Conservation (phyloP, 352 stramenopile species). For the Phytophthora vignae region DNA sequence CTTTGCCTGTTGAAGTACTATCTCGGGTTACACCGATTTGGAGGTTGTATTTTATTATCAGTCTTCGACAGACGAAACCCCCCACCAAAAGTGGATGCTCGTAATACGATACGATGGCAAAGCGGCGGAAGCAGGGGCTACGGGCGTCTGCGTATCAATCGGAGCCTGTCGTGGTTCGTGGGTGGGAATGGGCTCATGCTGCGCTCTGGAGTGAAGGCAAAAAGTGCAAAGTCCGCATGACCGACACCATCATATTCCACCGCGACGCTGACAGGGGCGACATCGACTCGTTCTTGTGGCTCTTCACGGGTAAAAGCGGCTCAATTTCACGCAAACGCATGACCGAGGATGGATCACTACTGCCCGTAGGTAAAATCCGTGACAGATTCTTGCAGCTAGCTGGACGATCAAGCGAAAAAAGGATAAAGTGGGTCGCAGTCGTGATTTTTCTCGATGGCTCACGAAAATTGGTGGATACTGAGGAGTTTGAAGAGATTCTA, state of each 20-base stretch:
- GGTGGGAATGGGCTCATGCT: constrained; percentile 52
- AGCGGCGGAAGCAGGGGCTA: constrained; percentile 29
- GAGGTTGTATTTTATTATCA: too few relatives aligned
- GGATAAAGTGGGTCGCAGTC: constrained; percentile 17
- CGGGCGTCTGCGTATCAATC: constrained; percentile 1
- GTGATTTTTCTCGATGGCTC: constrained; percentile 32
- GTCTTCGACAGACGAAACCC: constrained; percentile 18
- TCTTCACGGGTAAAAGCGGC: constrained; percentile 63
- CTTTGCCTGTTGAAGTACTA: too few relatives aligned
- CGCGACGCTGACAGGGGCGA: constrained; percentile 10
- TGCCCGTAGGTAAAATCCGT: constrained; percentile 44
- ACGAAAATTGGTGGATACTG: constrained; percentile 26
- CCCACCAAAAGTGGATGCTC: constrained; percentile 31
- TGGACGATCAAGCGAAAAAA: constrained; percentile 22
- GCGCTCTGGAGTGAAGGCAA: constrained; percentile 37
- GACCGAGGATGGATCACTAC: constrained; percentile 22
- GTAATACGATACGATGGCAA: constrained; percentile 26
- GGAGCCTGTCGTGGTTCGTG: constrained; percentile 7
- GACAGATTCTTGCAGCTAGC: constrained; percentile 58
- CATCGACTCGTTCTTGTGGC: constrained; percentile 41
- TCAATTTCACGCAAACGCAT: constrained; percentile 53
- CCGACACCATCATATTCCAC: constrained; percentile 51
- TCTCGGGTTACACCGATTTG: too few relatives aligned
- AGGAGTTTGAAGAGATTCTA: constrained; percentile 36
- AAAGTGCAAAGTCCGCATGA: constrained; percentile 45